phyloP scores from a whole-genome alignment of 768 basidiomycete genomes.

The Boletus reticulatus region DNA sequence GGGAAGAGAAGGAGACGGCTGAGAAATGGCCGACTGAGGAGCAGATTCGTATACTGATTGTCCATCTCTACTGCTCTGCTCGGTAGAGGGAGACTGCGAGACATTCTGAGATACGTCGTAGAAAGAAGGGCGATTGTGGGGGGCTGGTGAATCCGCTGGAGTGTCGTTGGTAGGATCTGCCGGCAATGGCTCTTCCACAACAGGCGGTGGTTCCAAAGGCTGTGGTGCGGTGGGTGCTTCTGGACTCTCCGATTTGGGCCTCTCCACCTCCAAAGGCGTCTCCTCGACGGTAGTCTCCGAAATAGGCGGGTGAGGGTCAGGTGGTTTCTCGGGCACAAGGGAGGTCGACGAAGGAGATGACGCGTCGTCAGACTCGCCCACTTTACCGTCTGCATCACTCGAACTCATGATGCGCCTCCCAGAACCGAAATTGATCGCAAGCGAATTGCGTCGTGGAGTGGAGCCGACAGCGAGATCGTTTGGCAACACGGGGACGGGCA shows the following conservation, averaged over 20 bases:
- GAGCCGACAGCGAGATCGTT: not conserved
- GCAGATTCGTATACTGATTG: constrained; percentile 14
- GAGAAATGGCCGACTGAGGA: constrained; percentile 14
- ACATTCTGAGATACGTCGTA: constrained; percentile 1
- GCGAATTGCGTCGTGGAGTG: constrained; percentile 28
- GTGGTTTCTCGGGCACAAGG: constrained; percentile 9
- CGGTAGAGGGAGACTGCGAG: not conserved
- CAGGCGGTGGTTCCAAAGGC: not conserved
- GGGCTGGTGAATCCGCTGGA: not conserved
- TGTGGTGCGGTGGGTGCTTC: not conserved
- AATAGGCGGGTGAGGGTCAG: not conserved
- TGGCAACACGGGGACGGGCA: constrained; percentile 28
- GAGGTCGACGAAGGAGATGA: constrained; percentile 1
- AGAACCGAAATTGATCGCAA: constrained; percentile 24
- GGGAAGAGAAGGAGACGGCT: constrained; percentile 2
- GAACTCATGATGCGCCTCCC: constrained; percentile 21
- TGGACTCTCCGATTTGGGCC: not conserved
- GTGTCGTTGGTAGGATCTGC: not conserved
- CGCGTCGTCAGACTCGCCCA: constrained; percentile 1
- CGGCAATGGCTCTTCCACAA: not conserved
- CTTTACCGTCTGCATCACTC: constrained; percentile 4
- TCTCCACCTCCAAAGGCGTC: constrained; percentile 1
- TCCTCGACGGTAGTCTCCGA: not conserved
- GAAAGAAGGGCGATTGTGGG: not conserved
- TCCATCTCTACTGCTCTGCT: constrained; percentile 3